These are phyloP conservation scores for Pichia sp. DNA, from an alignment of 1,139 yeast genomes.

Conservation along the genomic window DNA sequence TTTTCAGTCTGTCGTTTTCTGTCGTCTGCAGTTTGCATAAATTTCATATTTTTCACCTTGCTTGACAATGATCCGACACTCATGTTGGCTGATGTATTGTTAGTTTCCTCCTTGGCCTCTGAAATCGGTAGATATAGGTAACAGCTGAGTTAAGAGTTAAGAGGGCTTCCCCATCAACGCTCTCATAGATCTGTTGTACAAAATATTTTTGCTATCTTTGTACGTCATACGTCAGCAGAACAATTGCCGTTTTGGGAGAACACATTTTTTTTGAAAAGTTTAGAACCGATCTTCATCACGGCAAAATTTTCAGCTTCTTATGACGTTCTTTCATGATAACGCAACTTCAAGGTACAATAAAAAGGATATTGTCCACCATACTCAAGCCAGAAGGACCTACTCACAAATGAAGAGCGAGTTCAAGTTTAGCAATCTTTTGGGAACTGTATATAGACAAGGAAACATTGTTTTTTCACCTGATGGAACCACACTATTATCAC, in stretches of 20 bases:
- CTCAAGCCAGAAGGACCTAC: background rate
- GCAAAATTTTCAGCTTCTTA: background rate
- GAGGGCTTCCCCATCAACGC: no score
- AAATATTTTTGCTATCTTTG: no score
- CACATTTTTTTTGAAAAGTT: no score
- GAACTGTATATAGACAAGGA: conserved; percentile 92
- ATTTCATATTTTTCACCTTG: conserved; percentile 69
- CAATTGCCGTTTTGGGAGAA: no score
- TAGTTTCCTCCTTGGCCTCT: no score
- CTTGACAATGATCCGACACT: conserved; percentile 32
- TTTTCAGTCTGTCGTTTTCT: conserved; percentile 15
- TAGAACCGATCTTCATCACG: background rate
- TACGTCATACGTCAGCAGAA: no score
- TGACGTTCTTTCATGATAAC: no score
- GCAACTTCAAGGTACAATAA: no score
- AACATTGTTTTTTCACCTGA: conserved; percentile 82
- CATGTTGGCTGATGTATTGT: conserved; percentile 5
- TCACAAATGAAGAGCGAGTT: conserved; percentile 50
- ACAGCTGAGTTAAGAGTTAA: no score
- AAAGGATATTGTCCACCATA: no score
- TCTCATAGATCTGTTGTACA: no score
- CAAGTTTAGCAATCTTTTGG: conserved; percentile 77
- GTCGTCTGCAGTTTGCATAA: conserved; percentile 31
- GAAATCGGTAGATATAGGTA: no score
- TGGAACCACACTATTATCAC: conserved; percentile 77